These are phyloP conservation scores for Cryptococcus floricola DNA, from an alignment of 1,284 basidiomycete genomes.

Conservation along the genomic window DNA sequence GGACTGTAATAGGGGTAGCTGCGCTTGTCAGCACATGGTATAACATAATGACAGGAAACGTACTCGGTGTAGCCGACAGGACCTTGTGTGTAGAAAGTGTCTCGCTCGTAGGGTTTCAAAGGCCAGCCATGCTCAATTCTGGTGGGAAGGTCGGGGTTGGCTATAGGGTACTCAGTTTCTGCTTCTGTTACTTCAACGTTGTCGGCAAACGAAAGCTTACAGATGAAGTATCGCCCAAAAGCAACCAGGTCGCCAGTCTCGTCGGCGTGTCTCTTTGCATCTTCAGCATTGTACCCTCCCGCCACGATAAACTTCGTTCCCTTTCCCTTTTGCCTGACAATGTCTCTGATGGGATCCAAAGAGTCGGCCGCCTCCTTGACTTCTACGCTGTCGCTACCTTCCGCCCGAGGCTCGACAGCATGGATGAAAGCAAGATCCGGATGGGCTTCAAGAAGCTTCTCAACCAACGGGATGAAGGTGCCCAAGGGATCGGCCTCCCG, in stretches of 20 bases:
- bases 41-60: background rate
- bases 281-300: constrained; percentile 50
- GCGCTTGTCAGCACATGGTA: too few species aligned
- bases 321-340: constrained; percentile 17
- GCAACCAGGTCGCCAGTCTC: constrained; percentile 50
- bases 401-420: constrained; percentile 53
- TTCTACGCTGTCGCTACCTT: constrained; percentile 8
- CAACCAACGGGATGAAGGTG: constrained; percentile 6
- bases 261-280: constrained; percentile 23
- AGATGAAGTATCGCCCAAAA: constrained; percentile 54
- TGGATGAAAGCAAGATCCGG: constrained; percentile 60
- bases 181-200: background rate
- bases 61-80: background rate
- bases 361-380: constrained; percentile 11
- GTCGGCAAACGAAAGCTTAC: background rate
- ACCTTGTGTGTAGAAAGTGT: background rate
- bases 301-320: constrained; percentile 51
- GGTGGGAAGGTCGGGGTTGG: constrained; percentile 56
- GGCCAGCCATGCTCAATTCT: constrained; percentile 44
- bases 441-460: constrained; percentile 41
- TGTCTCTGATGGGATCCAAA: constrained; percentile 17
- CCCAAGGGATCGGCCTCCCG: background rate
- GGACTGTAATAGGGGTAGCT: too few species aligned
- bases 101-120: constrained; percentile 37
- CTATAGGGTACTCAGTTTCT: background rate